phyloP scores from a whole-genome alignment of 2,329 filamentous ascomycete genomes.

The Venturia carpophila region DNA sequence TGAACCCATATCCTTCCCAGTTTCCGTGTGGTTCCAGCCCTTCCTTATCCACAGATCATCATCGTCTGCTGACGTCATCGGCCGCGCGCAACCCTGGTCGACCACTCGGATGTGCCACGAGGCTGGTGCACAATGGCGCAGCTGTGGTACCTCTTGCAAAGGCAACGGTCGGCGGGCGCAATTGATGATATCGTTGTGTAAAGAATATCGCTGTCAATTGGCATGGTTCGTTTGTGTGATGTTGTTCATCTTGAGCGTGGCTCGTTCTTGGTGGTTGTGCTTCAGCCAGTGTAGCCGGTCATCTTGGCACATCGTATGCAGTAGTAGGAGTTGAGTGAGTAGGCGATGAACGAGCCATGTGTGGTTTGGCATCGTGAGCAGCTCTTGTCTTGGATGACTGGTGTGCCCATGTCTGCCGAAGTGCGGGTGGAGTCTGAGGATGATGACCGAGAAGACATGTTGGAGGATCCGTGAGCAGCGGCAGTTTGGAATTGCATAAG shows the following conservation, averaged over 20 bases:
- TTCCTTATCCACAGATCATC: not conserved
- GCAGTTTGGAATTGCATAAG: constrained; percentile 34
- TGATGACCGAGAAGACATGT: constrained; percentile 4
- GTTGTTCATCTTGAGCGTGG: not conserved
- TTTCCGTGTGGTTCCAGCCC: no score
- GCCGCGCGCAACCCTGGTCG: not conserved
- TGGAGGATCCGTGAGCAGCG: constrained; percentile 23
- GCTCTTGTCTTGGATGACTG: constrained; percentile 18
- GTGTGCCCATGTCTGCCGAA: constrained; percentile 5
- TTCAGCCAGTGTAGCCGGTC: constrained; percentile 28
- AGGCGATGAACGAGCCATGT: constrained; percentile 24
- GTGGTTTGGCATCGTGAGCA: constrained; percentile 22
- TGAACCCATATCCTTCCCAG: no score
- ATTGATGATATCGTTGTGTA: not conserved
- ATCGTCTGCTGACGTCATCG: not conserved
- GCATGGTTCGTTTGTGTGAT: not conserved
- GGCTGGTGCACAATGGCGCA: not conserved
- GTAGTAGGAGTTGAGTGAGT: constrained; percentile 35
- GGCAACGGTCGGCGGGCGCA: not conserved
- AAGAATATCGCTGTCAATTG: constrained; percentile 3
- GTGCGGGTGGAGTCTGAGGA: constrained; percentile 17
- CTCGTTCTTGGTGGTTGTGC: not conserved
- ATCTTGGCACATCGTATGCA: constrained; percentile 35
- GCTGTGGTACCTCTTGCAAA: not conserved
- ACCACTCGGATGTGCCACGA: not conserved